Base-by-base conservation (phyloP, 2,329 filamentous ascomycete genomes). In the Paraconiothyrium brasiliense region DNA sequence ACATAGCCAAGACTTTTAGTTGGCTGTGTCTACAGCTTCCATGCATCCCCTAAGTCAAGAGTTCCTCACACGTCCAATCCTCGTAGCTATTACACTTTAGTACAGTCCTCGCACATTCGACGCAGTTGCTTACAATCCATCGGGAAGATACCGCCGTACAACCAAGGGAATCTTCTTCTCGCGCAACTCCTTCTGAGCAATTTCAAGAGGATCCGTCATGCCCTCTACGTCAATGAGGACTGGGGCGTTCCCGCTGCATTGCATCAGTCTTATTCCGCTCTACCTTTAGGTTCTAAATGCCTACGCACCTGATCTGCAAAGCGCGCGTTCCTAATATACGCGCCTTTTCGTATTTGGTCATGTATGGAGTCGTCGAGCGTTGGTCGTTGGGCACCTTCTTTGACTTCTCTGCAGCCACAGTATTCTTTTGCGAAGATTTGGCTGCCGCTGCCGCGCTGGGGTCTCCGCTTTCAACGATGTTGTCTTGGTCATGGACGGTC, bases 81-180 rank as follows among this genome's bases (percentile, higher is more conserved):
- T 99, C 95, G 81, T 98, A 98, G 83, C 92, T 94, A 69, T 43
- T 37, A 57, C 3, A 13, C 39, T 54, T 78, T 61, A 76, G 69
- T 60, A 37, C 44, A 24, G 34, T 13, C 44, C 41, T 41, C 11
- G 24, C n/a, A n/a, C 16, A 30, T 11, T 8, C 24, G 20, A 30
- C 24, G 7, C 49, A 27, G 14, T 54, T 37, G 87, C 92, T 85
- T 85, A 96, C 92, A 88, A 97, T 84, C 95, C 95, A 82, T 99
- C 95, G 24, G 95, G 95, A 77, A 99, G 87, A 82, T 98, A 99
- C 76, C 95, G 89, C 78, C 95, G 89, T 67, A 99, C 92, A 60
- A 99, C 95, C 63, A 99, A 82, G 27, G 95, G 95, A 58, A 99
- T 97, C 87, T 99, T 99, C 87, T 98, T 98, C 84, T 98, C 94